Evolutionary conservation across 192 early-diverging fungal species (phyloP).

Genomic region (Entophlyctis helioformis): DNA sequence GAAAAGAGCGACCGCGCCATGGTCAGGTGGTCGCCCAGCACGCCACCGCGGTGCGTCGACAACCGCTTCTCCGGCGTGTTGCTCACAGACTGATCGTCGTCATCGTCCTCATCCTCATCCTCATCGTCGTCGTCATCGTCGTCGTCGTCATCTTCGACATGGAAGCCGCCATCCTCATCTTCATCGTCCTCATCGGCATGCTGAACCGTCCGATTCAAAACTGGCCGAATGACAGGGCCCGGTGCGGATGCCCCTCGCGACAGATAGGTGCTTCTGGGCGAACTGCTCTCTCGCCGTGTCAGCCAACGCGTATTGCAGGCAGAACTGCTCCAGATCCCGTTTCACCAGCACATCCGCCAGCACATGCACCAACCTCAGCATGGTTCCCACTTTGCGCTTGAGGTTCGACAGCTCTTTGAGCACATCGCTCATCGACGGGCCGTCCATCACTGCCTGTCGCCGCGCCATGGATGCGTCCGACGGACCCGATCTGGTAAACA

Average conservation of each 20-base stretch:
- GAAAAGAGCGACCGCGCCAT: too few relatives aligned
- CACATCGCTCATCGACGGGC: slow-evolving; percentile 6
- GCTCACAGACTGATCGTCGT: too few relatives aligned
- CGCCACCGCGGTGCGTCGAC: too few relatives aligned
- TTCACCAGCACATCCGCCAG: not conserved
- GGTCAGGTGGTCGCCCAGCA: too few relatives aligned
- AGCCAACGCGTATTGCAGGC: not conserved
- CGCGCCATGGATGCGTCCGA: not conserved
- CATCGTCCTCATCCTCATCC: not conserved
- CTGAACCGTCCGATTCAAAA: not conserved
- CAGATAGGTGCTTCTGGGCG: too few relatives aligned
- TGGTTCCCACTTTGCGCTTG: slow-evolving; percentile 5
- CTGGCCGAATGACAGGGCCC: not conserved
- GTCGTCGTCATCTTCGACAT: not conserved
- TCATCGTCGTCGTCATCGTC: not conserved
- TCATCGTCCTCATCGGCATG: not conserved
- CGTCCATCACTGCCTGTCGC: not conserved
- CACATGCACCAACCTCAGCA: slow-evolving; percentile 6
- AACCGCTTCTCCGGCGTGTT: too few relatives aligned
- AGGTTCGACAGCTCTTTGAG: slow-evolving; percentile 7
- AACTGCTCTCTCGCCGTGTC: too few relatives aligned
- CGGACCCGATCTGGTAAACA: not conserved
- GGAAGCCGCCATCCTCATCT: not conserved
- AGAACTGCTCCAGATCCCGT: not conserved
- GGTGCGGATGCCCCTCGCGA: slow-evolving; percentile 4